Conservation (phyloP, 2,329 filamentous ascomycete genomes). For the Fusarium pseudograminearum region DNA sequence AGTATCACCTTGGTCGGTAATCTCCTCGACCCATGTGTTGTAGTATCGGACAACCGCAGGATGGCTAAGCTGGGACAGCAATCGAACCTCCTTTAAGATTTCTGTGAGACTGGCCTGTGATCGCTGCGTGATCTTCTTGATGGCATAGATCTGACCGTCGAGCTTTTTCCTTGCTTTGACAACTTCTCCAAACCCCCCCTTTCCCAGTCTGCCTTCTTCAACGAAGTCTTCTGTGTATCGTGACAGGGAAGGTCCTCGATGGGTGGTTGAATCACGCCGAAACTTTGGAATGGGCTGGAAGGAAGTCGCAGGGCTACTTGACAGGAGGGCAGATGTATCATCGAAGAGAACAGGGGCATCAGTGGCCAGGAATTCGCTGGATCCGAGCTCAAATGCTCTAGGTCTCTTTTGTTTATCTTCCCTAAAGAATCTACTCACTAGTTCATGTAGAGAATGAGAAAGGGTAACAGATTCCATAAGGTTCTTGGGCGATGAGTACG, state of each 20-base stretch:
- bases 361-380: conserved; percentile 74
- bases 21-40: conserved; percentile 91
- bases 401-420: conserved; percentile 85
- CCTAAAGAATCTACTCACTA: conserved; percentile 87
- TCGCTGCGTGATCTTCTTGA: conserved; percentile 94
- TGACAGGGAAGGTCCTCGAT: conserved; percentile 66
- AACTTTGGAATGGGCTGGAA: conserved; percentile 61
- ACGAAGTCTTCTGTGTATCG: conserved; percentile 91
- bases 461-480: conserved; percentile 78
- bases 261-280: conserved; percentile 71
- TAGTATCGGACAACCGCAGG: conserved; percentile 90
- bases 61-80: conserved; percentile 93
- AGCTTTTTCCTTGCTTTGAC: conserved; percentile 95
- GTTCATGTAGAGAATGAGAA: conserved; percentile 80
- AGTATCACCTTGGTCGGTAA: conserved; percentile 64
- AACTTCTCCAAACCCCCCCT: conserved; percentile 95
- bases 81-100: conserved; percentile 84
- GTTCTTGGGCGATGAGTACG: conserved; percentile 81
- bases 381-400: conserved; percentile 79
- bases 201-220: conserved; percentile 88
- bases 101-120: conserved; percentile 84
- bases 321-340: conserved; percentile 55
- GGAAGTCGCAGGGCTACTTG: conserved; percentile 59
- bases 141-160: conserved; percentile 92
- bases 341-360: conserved; percentile 70